Conservation (phyloP, 768 basidiomycete genomes). For the Agaricus blazei region DNA sequence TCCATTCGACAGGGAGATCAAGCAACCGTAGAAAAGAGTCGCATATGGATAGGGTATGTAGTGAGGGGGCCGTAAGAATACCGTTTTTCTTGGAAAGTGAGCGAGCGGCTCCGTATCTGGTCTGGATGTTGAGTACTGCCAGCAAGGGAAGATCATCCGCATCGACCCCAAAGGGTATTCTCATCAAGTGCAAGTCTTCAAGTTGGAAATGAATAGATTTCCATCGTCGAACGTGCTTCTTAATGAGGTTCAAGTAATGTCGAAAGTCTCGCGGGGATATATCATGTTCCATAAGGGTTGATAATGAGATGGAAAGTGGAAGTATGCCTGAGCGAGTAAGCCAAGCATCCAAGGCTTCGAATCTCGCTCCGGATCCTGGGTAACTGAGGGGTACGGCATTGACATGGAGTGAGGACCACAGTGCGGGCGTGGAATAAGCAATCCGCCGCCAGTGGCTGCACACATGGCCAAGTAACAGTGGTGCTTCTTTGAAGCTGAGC, state of each 20-base stretch:
- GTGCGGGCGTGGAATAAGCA: neutral
- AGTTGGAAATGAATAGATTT: neutral
- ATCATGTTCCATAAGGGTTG: neutral
- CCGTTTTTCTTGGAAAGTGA: neutral
- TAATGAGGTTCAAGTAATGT: neutral
- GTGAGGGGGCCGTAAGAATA: neutral
- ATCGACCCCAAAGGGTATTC: neutral
- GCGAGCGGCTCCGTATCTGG: neutral
- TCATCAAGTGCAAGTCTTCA: neutral
- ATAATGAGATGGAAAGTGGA: slow-evolving; percentile 1
- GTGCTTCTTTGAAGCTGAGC: slow-evolving; percentile 11
- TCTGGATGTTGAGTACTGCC: neutral
- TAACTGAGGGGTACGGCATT: neutral
- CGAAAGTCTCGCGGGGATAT: neutral
- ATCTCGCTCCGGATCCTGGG: neutral
- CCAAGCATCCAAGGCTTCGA: neutral
- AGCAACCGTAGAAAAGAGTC: neutral
- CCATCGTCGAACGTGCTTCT: neutral
- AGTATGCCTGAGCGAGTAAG: neutral
- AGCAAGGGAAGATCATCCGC: neutral
- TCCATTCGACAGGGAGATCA: neutral
- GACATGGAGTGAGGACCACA: slow-evolving; percentile 12
- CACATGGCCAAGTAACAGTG: slow-evolving; percentile 10
- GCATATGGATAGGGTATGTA: neutral
- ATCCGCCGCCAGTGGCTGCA: slow-evolving; percentile 11